These are phyloP conservation scores for Monosporascus sp. DNA, from an alignment of 2,329 filamentous ascomycete genomes.

Conservation along the genomic window DNA sequence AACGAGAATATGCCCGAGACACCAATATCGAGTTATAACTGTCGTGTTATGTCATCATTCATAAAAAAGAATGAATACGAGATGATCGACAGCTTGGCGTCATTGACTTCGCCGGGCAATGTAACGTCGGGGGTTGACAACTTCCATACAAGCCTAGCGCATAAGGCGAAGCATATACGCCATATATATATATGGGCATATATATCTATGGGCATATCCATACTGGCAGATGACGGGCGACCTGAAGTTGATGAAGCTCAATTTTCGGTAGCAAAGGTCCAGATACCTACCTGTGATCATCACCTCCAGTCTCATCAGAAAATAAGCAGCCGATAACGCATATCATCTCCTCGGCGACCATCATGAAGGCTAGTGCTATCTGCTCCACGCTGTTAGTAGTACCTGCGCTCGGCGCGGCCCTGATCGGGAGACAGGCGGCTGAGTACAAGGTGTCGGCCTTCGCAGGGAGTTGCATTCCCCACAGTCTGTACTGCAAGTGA, in stretches of 20 bases:
- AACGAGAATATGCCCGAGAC: background rate
- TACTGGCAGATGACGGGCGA: too few species aligned
- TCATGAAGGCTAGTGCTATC: slow-evolving; percentile 13
- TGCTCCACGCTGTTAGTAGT: slow-evolving; percentile 11
- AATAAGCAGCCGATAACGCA: background rate
- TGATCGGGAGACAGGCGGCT: slow-evolving; percentile 6
- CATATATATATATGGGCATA: background rate
- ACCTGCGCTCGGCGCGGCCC: slow-evolving; percentile 10
- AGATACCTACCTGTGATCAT: background rate
- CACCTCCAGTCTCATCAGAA: too few species aligned
- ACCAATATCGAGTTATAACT: background rate
- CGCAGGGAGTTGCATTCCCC: slow-evolving; percentile 18
- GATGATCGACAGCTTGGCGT: background rate
- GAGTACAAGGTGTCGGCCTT: slow-evolving; percentile 15
- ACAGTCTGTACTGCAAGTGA: slow-evolving; percentile 16
- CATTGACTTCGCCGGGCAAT: background rate
- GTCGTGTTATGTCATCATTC: background rate
- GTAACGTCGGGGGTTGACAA: background rate
- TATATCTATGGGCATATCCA: background rate
- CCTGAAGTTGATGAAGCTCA: background rate
- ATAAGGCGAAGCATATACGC: background rate
- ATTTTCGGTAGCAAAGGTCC: background rate
- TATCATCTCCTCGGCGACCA: background rate
- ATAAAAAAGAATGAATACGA: background rate
- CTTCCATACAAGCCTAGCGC: background rate